These are phyloP conservation scores for Citrus sp. DNA, from an alignment of 345 rosid species.

Conservation along the genomic window DNA sequence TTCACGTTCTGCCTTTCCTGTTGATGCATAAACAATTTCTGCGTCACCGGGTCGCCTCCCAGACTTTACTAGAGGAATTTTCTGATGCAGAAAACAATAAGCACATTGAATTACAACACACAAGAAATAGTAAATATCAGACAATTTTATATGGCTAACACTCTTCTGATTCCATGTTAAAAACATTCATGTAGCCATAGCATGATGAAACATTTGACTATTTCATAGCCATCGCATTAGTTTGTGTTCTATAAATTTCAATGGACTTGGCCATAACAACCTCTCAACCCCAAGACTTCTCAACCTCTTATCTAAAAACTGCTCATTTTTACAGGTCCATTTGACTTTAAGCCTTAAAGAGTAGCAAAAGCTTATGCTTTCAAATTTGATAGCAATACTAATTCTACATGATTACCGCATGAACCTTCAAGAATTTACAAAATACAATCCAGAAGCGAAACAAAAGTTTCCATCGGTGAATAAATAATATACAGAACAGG, in stretches of 20 bases:
- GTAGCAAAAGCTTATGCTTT: not conserved
- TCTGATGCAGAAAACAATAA: conserved; percentile 31
- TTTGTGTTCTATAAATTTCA: not conserved
- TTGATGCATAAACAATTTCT: conserved; percentile 85
- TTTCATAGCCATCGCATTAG: too few relatives aligned
- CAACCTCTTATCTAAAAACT: not conserved
- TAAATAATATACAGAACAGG: not conserved
- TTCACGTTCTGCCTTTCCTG: conserved; percentile 68
- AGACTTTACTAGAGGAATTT: conserved; percentile 69
- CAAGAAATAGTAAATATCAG: not conserved
- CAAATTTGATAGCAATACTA: not conserved
- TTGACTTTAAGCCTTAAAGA: too few relatives aligned
- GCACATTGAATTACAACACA: not conserved
- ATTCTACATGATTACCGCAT: too few relatives aligned
- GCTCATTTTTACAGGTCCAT: not conserved
- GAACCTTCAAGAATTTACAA: not conserved
- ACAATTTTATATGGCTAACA: not conserved
- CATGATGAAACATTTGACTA: not conserved
- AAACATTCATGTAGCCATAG: too few relatives aligned
- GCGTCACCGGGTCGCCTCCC: conserved; percentile 88
- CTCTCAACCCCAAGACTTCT: not conserved
- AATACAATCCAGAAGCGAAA: not conserved
- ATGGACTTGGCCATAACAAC: not conserved
- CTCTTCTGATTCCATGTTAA: not conserved
- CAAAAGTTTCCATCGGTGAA: too few relatives aligned